phyloP scores from a whole-genome alignment of 345 rosid species.

The Laguncularia racemosa region DNA sequence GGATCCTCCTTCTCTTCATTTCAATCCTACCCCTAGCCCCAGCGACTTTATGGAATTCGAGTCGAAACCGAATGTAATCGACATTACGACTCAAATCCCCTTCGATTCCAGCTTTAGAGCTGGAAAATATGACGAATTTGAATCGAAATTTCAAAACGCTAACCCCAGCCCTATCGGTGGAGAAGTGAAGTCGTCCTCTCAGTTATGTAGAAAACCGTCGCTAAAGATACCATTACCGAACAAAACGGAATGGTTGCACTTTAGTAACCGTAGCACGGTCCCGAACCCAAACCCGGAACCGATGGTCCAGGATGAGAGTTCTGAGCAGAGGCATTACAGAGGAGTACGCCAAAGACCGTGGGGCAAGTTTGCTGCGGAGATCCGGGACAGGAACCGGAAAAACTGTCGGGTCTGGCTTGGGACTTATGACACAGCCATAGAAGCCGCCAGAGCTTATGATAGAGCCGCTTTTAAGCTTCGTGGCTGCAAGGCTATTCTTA shows the following conservation, averaged over 20 bases:
- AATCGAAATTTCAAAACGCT: too few relatives aligned
- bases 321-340: conserved; percentile 45
- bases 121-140: background rate
- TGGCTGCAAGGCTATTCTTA: conserved; percentile 67
- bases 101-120: background rate
- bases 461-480: conserved; percentile 67
- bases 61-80: conserved; percentile 33
- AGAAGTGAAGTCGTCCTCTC: conserved; percentile 8
- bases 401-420: conserved; percentile 78
- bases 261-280: background rate
- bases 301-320: conserved; percentile 7
- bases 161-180: background rate
- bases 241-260: conserved; percentile 41
- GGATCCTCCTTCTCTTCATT: background rate
- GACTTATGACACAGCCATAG: conserved; percentile 58
- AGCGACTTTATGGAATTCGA: conserved; percentile 20
- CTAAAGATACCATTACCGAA: conserved; percentile 39
- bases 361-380: conserved; percentile 95
- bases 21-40: background rate
- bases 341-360: conserved; percentile 81
- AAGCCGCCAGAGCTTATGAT: conserved; percentile 82
- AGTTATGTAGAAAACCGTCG: conserved; percentile 30
- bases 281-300: conserved; percentile 9
- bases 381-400: conserved; percentile 62
- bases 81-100: conserved; percentile 26